These are phyloP conservation scores for Pezicula rhizophila DNA, from an alignment of 2,329 filamentous ascomycete genomes.

Conservation along the genomic window DNA sequence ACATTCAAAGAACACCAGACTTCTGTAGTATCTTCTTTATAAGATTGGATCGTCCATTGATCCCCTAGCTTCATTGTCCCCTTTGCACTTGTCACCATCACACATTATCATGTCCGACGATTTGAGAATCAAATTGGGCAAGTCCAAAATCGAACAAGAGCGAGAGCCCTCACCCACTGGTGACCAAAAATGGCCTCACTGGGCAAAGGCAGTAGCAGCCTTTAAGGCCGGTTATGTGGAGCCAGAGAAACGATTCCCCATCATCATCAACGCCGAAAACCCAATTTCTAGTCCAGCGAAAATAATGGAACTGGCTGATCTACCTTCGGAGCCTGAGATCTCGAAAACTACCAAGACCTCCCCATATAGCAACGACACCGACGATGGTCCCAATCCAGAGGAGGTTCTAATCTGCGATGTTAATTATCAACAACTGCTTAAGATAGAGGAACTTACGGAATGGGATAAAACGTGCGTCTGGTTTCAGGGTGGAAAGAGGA, in stretches of 20 bases:
- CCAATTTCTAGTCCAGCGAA: background rate
- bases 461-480: background rate
- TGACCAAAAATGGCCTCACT: background rate
- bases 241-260: background rate
- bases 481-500: background rate
- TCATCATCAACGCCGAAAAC: background rate
- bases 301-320: background rate
- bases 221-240: background rate
- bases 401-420: background rate
- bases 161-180: background rate
- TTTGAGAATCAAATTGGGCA: background rate
- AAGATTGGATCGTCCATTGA: too few species aligned
- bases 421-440: background rate
- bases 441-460: background rate
- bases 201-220: background rate
- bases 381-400: background rate
- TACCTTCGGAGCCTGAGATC: background rate
- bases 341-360: background rate
- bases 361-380: background rate
- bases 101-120: background rate
- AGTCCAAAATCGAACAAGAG: background rate
- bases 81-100: background rate
- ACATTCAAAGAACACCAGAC: too few species aligned
- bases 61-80: background rate
- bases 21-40: too few species aligned